Evolutionary conservation across 805 yeast species (phyloP).

Genomic region (Starmerella roubikii): DNA sequence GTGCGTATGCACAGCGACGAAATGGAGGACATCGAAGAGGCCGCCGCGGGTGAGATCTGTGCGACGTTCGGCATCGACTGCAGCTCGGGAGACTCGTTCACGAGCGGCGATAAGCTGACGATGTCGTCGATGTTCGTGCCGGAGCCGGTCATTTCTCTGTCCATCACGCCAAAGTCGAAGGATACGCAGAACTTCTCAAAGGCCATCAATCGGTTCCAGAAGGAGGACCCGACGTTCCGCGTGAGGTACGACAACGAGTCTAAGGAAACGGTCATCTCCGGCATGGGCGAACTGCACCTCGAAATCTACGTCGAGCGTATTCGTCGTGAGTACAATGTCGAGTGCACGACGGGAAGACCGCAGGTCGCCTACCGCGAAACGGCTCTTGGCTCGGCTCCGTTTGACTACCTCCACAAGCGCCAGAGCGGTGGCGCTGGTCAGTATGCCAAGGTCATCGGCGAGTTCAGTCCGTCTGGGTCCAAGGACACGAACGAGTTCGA

Average conservation of each 20-base stretch:
- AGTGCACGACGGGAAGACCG: conserved; percentile 91
- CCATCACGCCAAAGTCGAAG: conserved; percentile 75
- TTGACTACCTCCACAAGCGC: conserved; percentile 92
- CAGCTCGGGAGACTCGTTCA: conserved; percentile 95
- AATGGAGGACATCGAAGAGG: conserved; percentile 94
- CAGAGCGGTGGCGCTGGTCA: conserved; percentile 99
- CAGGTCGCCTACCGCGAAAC: conserved; percentile 98
- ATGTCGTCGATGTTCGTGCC: conserved; percentile 99
- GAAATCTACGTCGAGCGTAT: conserved; percentile 97
- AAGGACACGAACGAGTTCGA: conserved; percentile 47
- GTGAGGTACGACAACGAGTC: conserved; percentile 82
- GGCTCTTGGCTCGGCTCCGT: conserved; percentile 52
- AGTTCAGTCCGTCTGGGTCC: conserved; percentile 42
- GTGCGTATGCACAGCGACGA: conserved; percentile 98
- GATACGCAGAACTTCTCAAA: conserved; percentile 86
- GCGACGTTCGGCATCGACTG: conserved; percentile 99
- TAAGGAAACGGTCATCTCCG: conserved; percentile 87
- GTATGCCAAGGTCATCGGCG: conserved; percentile 91
- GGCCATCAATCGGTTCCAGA: conserved; percentile 94
- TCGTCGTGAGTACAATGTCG: conserved; percentile 93
- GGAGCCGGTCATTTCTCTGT: conserved; percentile 91
- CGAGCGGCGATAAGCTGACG: conserved; percentile 71
- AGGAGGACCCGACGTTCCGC: conserved; percentile 97
- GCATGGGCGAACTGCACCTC: conserved; percentile 96
- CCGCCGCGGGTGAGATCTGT: conserved; percentile 96